Percentiles rank a stretch among this genome's conserved stretches.
Evolutionary conservation across 768 basidiomycete genomes (phyloP).

Genomic region (Hydnomerulius pinastri): DNA sequence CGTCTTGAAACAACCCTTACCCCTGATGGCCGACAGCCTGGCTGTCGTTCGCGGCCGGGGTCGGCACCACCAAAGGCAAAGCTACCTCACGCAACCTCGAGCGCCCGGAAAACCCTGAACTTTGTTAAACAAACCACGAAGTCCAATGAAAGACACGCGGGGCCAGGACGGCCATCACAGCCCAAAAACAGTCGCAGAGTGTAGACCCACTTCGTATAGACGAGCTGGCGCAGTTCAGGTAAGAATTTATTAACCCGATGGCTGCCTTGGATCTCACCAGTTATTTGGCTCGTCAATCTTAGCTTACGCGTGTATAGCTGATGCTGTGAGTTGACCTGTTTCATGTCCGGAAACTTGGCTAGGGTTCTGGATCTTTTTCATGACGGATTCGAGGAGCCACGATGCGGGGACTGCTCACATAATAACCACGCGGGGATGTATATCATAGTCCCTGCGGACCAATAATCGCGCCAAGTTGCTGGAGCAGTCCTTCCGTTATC

Average conservation of each 20-base stretch:
- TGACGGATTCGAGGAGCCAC: neutral
- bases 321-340: constrained; percentile 10
- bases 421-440: neutral
- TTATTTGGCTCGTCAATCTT: constrained; percentile 23
- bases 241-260: constrained; percentile 8
- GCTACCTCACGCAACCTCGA: constrained; percentile 15
- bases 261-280: constrained; percentile 2
- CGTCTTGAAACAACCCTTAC: constrained; percentile 51
- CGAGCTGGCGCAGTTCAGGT: constrained; percentile 15
- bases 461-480: too few species aligned
- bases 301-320: constrained; percentile 14
- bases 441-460: neutral
- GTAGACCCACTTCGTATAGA: constrained; percentile 8
- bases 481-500: too few species aligned
- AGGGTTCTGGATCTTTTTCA: neutral
- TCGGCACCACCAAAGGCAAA: constrained; percentile 27
- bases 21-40: constrained; percentile 42
- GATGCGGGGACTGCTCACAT: neutral
- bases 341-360: constrained; percentile 27
- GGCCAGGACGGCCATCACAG: constrained; percentile 7
- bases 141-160: constrained; percentile 11
- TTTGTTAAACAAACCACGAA: constrained; percentile 10
- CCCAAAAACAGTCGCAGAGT: neutral
- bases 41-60: constrained; percentile 25
- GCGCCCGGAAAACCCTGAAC: constrained; percentile 19